A percentile compares a stretch with the other conserved stretches of the same genome.
These are phyloP conservation scores for Stephania yunnanensis DNA, from an alignment of 164 flowering plant genomes.

Conservation along the genomic window DNA sequence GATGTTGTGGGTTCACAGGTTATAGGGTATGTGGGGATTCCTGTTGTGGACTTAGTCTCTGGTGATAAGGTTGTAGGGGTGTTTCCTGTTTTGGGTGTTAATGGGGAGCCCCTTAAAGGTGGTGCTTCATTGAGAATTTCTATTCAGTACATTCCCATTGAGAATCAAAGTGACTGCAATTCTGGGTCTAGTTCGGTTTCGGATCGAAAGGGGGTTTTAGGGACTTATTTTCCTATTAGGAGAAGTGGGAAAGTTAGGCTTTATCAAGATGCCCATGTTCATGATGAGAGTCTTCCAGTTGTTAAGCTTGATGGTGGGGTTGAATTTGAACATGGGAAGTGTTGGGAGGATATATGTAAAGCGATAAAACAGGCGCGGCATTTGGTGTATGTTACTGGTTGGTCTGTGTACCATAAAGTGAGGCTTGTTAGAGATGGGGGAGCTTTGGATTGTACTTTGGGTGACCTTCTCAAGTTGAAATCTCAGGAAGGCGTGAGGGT, in stretches of 20 bases:
- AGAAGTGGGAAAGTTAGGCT: constrained; percentile 75
- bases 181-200: no score
- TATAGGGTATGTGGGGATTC: constrained; percentile 73
- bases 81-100: constrained; percentile 55
- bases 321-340: constrained; percentile 75
- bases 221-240: constrained; percentile 92
- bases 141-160: constrained; percentile 64
- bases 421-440: constrained; percentile 54
- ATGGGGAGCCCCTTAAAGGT: constrained; percentile 62
- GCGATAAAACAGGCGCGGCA: constrained; percentile 73
- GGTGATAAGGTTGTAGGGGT: constrained; percentile 65
- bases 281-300: constrained; percentile 70
- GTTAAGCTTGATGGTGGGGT: constrained; percentile 52
- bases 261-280: constrained; percentile 97
- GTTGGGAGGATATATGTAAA: constrained; percentile 84
- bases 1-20: constrained; percentile 88
- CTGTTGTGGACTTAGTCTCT: constrained; percentile 56
- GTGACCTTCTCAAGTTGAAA: constrained; percentile 77
- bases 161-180: constrained; percentile 41
- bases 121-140: constrained; percentile 65
- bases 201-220: constrained; percentile 52
- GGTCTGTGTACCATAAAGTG: constrained; percentile 95
- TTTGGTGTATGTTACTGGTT: constrained; percentile 79
- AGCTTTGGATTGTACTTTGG: constrained; percentile 46
- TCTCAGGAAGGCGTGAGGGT: constrained; percentile 97